Conservation (phyloP, 352 stramenopile species). For the Phytopythium sindhum region DNA sequence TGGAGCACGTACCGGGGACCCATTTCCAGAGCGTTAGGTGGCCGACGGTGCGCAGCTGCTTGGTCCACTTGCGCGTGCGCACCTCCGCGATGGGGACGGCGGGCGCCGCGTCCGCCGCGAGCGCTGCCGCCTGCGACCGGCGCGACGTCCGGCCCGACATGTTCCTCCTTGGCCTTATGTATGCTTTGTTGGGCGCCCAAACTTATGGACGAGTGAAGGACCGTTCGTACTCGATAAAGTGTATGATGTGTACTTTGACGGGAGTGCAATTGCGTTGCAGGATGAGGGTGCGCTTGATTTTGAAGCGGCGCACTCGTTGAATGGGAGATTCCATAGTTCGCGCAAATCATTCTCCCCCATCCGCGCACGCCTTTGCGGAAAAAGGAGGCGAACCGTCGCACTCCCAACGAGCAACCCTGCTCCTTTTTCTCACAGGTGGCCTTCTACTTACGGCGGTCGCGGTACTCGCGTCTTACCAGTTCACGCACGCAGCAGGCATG, state of each 20-base stretch:
- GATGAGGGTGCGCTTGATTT: conserved; percentile 1
- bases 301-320: conserved; percentile 1
- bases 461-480: neutral
- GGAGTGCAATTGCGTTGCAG: neutral
- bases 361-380: neutral
- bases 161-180: neutral
- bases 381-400: conserved; percentile 3
- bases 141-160: conserved; percentile 56
- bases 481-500: neutral
- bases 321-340: neutral
- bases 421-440: neutral
- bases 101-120: conserved; percentile 29
- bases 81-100: conserved; percentile 59
- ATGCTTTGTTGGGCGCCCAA: too few relatives aligned
- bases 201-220: neutral
- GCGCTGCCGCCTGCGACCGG: conserved; percentile 25
- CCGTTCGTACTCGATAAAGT: conserved; percentile 7
- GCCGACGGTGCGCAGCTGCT: conserved; percentile 64
- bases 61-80: conserved; percentile 70
- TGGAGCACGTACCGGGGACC: conserved; percentile 62
- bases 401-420: neutral
- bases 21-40: conserved; percentile 73
- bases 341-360: neutral
- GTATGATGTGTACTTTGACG: neutral
- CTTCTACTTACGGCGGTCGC: neutral